phyloP scores from a whole-genome alignment of 108 stramenopile species.

The Thalassiosira profunda region DNA sequence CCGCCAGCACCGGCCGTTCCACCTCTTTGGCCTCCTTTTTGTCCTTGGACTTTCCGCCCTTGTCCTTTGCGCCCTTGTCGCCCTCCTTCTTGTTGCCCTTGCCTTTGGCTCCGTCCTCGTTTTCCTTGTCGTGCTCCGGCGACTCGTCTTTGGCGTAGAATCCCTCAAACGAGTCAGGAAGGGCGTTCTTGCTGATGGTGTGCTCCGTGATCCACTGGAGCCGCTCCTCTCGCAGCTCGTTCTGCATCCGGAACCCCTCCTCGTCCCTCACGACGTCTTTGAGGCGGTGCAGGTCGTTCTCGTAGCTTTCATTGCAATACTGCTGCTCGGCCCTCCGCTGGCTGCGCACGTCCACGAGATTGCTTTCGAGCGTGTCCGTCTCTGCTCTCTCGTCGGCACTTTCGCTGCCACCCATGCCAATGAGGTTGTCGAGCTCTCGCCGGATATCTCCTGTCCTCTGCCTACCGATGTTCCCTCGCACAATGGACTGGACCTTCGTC shows the following conservation, averaged over 20 bases:
- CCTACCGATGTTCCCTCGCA: conserved; percentile 52
- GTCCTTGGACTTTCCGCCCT: conserved; percentile 27
- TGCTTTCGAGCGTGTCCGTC: conserved; percentile 47
- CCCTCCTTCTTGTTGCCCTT: conserved; percentile 37
- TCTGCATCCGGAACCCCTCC: conserved; percentile 83
- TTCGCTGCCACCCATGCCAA: conserved; percentile 67
- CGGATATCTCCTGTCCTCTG: conserved; percentile 19
- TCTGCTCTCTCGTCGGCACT: background rate
- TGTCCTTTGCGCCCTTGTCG: conserved; percentile 44
- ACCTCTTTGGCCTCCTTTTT: conserved; percentile 24
- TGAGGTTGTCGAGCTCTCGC: conserved; percentile 54
- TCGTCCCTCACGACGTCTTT: conserved; percentile 77
- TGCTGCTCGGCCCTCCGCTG: conserved; percentile 72
- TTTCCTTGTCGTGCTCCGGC: conserved; percentile 37
- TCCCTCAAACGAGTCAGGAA: conserved; percentile 67
- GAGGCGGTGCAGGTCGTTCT: conserved; percentile 63
- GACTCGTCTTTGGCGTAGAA: conserved; percentile 54
- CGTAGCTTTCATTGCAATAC: conserved; percentile 77
- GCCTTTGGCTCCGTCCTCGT: conserved; percentile 16
- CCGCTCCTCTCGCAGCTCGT: conserved; percentile 71
- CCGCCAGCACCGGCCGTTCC: conserved; percentile 53
- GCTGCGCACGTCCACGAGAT: conserved; percentile 57
- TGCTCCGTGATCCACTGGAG: conserved; percentile 83
- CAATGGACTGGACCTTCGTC: conserved; percentile 66
- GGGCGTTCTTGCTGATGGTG: conserved; percentile 47